These are phyloP conservation scores for Peribolospora baueri DNA, from an alignment of 768 basidiomycete species.

Conservation along the genomic window DNA sequence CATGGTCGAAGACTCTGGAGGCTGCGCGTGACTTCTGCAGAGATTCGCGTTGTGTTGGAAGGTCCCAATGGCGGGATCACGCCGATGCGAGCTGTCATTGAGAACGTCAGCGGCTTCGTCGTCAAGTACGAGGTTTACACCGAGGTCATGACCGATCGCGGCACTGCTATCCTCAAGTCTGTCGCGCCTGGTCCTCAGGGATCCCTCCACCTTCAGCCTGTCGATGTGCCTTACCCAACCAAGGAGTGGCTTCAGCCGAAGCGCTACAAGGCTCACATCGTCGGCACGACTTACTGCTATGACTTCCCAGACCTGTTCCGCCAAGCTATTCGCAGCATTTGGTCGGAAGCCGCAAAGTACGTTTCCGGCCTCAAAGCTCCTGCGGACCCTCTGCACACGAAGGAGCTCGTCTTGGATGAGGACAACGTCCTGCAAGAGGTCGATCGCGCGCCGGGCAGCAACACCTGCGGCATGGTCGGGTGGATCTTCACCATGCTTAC, in stretches of 20 bases:
- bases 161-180: constrained; percentile 83
- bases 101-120: constrained; percentile 95
- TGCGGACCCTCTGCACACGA: constrained; percentile 51
- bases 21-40: constrained; percentile 87
- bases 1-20: constrained; percentile 97
- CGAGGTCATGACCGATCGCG: constrained; percentile 88
- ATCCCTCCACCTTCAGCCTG: constrained; percentile 82
- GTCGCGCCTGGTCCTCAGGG: constrained; percentile 70
- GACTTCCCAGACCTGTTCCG: constrained; percentile 99
- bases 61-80: constrained; percentile 85
- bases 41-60: constrained; percentile 84
- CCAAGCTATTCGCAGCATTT: constrained; percentile 81
- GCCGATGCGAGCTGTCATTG: constrained; percentile 90
- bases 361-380: constrained; percentile 49
- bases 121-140: constrained; percentile 97
- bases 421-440: constrained; percentile 74
- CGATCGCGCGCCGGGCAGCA: constrained; percentile 75
- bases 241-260: constrained; percentile 97
- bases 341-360: constrained; percentile 40
- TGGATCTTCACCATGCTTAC: constrained; percentile 86
- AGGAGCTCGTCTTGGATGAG: constrained; percentile 84
- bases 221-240: constrained; percentile 76
- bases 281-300: constrained; percentile 95
- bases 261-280: constrained; percentile 92
- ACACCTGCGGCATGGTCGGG: constrained; percentile 88